Conservation (phyloP, 306 rosid genomes). For the Nissolia schottii region DNA sequence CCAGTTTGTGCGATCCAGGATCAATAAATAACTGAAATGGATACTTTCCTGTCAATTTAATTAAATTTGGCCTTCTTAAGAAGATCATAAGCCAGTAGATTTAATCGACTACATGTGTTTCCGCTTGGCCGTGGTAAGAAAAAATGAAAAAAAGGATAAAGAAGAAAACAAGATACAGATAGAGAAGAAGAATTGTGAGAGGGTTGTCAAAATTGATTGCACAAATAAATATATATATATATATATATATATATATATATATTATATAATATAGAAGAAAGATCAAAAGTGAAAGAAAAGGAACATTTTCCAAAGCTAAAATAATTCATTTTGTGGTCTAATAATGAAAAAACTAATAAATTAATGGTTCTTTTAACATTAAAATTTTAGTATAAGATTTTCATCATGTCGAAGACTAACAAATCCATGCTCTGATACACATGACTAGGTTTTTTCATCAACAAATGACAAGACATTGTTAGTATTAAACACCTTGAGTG, state of each 20-base stretch:
- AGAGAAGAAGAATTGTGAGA: too few species aligned
- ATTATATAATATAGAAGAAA: too few species aligned
- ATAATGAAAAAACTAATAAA: not conserved
- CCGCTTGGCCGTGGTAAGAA: not conserved
- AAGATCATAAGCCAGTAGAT: not conserved
- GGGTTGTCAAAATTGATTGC: too few species aligned
- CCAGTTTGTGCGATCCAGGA: conserved; percentile 95
- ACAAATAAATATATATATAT: too few species aligned
- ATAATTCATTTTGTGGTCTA: not conserved
- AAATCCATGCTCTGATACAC: not conserved
- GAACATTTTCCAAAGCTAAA: not conserved
- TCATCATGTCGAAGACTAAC: not conserved
- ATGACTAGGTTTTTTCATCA: not conserved
- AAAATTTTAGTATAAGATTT: not conserved
- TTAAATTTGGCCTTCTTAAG: too few species aligned
- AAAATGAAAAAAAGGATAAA: too few species aligned
- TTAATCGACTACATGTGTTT: not conserved
- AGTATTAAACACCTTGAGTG: too few species aligned
- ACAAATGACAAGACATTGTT: not conserved
- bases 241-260: too few species aligned
- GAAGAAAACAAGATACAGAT: too few species aligned
- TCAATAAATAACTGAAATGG: conserved; percentile 61
- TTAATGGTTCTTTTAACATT: not conserved
- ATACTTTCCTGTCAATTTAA: not conserved
- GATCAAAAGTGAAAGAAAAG: not conserved